Percentiles rank a stretch among this genome's conserved stretches.
Evolutionary conservation across 2,329 filamentous ascomycete species (phyloP).

Genomic region (Penicillium sp.): DNA sequence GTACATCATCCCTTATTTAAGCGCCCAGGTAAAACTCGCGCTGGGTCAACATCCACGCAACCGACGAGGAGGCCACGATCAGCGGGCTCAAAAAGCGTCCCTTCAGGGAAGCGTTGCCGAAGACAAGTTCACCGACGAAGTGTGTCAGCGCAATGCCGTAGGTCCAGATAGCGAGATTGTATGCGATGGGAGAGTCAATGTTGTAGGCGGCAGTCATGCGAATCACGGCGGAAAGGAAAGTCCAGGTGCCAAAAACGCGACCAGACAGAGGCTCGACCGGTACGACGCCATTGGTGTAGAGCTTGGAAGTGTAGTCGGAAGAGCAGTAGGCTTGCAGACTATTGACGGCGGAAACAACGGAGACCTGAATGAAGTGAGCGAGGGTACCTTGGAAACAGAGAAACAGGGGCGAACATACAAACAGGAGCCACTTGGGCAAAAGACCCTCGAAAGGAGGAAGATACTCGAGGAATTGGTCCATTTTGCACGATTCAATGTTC

Average conservation of each 20-base stretch:
- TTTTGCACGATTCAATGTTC: slow-evolving; percentile 10
- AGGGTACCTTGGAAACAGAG: not conserved
- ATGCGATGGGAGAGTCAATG: slow-evolving; percentile 65
- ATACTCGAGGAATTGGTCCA: slow-evolving; percentile 28
- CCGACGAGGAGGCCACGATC: slow-evolving; percentile 51
- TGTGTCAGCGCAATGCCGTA: slow-evolving; percentile 72
- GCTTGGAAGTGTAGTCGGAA: slow-evolving; percentile 72
- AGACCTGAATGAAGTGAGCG: slow-evolving; percentile 50
- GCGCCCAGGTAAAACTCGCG: slow-evolving; percentile 31
- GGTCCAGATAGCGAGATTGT: slow-evolving; percentile 75
- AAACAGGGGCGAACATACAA: slow-evolving; percentile 45
- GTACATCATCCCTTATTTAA: slow-evolving; percentile 5
- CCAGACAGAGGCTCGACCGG: slow-evolving; percentile 68
- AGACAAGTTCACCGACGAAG: slow-evolving; percentile 74
- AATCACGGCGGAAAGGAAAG: slow-evolving; percentile 68
- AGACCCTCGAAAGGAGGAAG: slow-evolving; percentile 45
- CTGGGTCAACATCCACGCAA: slow-evolving; percentile 62
- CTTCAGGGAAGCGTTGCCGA: slow-evolving; percentile 65
- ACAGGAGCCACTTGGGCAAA: slow-evolving; percentile 61
- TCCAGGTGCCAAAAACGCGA: slow-evolving; percentile 84
- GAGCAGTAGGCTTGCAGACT: slow-evolving; percentile 77
- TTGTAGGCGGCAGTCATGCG: slow-evolving; percentile 81
- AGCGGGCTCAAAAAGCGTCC: slow-evolving; percentile 56
- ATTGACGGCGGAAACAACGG: slow-evolving; percentile 76
- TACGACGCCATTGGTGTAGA: slow-evolving; percentile 60